A percentile compares a stretch with the other conserved stretches of the same genome.
Conservation (phyloP, 495 filamentous ascomycete species). For the Penicillium samsonianum region DNA sequence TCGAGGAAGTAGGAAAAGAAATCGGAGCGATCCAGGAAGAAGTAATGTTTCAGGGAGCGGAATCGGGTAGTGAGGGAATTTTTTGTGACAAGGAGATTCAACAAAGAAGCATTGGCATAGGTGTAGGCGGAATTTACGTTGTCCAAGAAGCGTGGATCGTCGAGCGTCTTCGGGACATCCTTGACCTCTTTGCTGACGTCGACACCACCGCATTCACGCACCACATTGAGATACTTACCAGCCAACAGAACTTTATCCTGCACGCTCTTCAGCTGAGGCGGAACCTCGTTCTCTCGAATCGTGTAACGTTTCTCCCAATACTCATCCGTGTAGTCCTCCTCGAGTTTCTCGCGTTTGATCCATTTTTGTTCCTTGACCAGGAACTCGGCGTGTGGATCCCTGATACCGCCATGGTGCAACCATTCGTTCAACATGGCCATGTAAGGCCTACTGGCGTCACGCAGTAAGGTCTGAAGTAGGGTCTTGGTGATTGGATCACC, state of each 20-base stretch:
- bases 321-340: constrained; percentile 97
- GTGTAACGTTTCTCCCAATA: constrained; percentile 99
- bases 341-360: constrained; percentile 84
- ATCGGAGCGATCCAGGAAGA: constrained; percentile 96
- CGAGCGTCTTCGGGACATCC: constrained; percentile 88
- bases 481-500: constrained; percentile 86
- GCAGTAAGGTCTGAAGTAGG: constrained; percentile 74
- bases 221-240: constrained; percentile 97
- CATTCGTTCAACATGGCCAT: constrained; percentile 99
- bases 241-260: constrained; percentile 93
- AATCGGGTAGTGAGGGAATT: constrained; percentile 86
- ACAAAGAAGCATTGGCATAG: constrained; percentile 90
- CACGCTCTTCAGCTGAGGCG: constrained; percentile 87
- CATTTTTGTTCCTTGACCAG: constrained; percentile 94
- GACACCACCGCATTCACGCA: constrained; percentile 93
- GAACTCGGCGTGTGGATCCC: constrained; percentile 92
- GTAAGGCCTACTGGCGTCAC: constrained; percentile 90
- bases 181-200: constrained; percentile 86
- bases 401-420: constrained; percentile 94
- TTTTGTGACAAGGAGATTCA: constrained; percentile 87
- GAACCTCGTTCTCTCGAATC: constrained; percentile 84
- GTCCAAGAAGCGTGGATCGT: constrained; percentile 85
- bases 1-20: constrained; percentile 98
- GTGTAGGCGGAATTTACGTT: constrained; percentile 96
- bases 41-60: constrained; percentile 94